phyloP scores from a whole-genome alignment of 495 filamentous ascomycete species.

The Penicillium alfredii region DNA sequence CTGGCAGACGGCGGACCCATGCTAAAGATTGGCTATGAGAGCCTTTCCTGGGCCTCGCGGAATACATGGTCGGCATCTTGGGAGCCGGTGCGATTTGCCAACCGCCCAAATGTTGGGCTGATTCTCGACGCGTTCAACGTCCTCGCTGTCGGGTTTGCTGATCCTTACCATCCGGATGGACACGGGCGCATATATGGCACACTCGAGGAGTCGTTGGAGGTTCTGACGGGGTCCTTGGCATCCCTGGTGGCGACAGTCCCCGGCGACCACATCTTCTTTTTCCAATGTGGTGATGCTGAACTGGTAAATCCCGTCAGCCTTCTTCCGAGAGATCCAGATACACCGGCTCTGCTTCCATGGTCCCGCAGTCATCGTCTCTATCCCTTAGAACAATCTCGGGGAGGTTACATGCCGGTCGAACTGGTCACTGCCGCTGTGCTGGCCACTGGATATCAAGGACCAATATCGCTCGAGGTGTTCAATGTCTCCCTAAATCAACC shows the following conservation, averaged over 20 bases:
- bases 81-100: slow-evolving; percentile 50
- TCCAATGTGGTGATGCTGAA: slow-evolving; percentile 66
- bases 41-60: slow-evolving; percentile 56
- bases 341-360: slow-evolving; percentile 27
- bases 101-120: slow-evolving; percentile 55
- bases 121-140: slow-evolving; percentile 68
- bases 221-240: slow-evolving; percentile 29
- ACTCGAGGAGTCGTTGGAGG: slow-evolving; percentile 17
- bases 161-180: slow-evolving; percentile 42
- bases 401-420: slow-evolving; percentile 59
- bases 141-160: slow-evolving; percentile 60
- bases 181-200: slow-evolving; percentile 24
- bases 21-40: slow-evolving; percentile 31
- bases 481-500: slow-evolving; percentile 24
- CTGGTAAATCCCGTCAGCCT: slow-evolving; percentile 40
- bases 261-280: slow-evolving; percentile 59
- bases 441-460: slow-evolving; percentile 55
- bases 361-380: slow-evolving; percentile 43
- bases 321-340: slow-evolving; percentile 11
- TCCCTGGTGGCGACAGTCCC: slow-evolving; percentile 49
- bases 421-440: slow-evolving; percentile 56
- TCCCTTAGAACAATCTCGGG: slow-evolving; percentile 41
- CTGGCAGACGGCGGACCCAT: slow-evolving; percentile 23
- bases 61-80: slow-evolving; percentile 58
- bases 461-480: slow-evolving; percentile 63